phyloP scores from a whole-genome alignment of 371 early-diverging fungal species.

The Mortierella sp. region DNA sequence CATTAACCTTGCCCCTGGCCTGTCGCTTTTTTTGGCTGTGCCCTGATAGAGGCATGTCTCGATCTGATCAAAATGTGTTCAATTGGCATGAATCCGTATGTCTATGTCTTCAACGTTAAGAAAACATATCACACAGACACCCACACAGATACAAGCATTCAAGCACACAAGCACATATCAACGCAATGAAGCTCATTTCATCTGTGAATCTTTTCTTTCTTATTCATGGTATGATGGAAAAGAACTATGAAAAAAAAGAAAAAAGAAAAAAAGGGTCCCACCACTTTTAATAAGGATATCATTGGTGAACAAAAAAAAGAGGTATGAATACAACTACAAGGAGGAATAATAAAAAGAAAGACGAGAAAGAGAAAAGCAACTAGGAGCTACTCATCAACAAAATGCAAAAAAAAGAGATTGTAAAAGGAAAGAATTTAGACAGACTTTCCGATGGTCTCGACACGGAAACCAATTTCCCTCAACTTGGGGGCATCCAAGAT shows the following conservation, averaged over 20 bases:
- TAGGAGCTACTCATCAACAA: background rate
- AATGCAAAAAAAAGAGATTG: background rate
- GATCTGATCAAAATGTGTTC: too few relatives aligned
- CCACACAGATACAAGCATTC: background rate
- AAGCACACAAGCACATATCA: background rate
- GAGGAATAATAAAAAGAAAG: slow-evolving; percentile 4
- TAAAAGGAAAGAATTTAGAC: slow-evolving; percentile 33
- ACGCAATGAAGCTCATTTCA: background rate
- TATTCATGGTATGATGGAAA: slow-evolving; percentile 1
- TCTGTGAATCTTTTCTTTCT: too few relatives aligned
- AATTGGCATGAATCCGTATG: too few relatives aligned
- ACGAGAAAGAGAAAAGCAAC: background rate
- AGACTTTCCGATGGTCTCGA: slow-evolving; percentile 86
- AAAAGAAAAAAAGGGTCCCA: background rate
- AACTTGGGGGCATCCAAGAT: slow-evolving; percentile 83
- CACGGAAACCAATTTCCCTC: slow-evolving; percentile 87
- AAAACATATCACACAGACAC: background rate
- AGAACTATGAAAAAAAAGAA: background rate
- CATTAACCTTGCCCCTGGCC: too few relatives aligned
- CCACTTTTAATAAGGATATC: slow-evolving; percentile 13
- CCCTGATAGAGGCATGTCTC: too few relatives aligned
- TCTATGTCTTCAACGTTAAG: too few relatives aligned
- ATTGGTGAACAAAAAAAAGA: background rate
- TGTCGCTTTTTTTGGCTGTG: too few relatives aligned
- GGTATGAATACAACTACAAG: slow-evolving; percentile 11